phyloP scores from a whole-genome alignment of 1,139 yeast species.

The Lodderomyces oxycetoniae region DNA sequence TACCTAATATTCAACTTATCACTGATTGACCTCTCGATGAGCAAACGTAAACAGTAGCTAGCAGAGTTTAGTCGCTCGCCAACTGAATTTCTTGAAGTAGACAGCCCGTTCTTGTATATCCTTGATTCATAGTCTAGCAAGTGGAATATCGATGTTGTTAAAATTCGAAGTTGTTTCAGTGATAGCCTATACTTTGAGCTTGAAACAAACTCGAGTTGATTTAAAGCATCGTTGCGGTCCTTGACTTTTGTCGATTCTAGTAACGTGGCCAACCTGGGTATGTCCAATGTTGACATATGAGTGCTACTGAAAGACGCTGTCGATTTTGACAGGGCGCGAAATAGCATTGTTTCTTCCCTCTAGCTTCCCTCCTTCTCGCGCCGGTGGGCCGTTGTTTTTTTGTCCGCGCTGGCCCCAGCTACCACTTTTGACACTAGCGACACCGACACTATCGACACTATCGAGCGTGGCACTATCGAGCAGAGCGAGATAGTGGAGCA shows the following conservation, averaged over 20 bases:
- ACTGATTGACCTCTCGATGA: conserved; percentile 25
- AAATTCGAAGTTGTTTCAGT: conserved; percentile 21
- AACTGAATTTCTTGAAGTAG: conserved; percentile 15
- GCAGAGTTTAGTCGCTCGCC: conserved; percentile 42
- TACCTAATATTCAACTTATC: conserved; percentile 24
- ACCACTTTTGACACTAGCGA: too few species aligned
- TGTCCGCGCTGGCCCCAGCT: too few species aligned
- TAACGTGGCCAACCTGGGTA: conserved; percentile 12
- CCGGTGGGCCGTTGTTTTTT: too few species aligned
- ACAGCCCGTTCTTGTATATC: conserved; percentile 25
- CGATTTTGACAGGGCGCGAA: too few species aligned
- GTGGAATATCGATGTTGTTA: conserved; percentile 36
- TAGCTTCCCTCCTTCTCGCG: too few species aligned
- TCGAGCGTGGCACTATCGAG: too few species aligned
- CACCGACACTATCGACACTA: too few species aligned
- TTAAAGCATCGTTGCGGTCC: conserved; percentile 50
- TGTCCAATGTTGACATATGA: conserved; percentile 12
- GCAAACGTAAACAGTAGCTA: conserved; percentile 32
- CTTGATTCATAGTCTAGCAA: conserved; percentile 39
- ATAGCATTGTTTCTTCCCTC: too few species aligned
- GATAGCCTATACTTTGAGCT: conserved; percentile 19
- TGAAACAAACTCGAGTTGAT: conserved; percentile 31
- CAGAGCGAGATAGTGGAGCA: too few species aligned
- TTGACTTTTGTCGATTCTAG: conserved; percentile 44
- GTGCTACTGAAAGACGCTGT: neutral